These are phyloP conservation scores for Scytalidium lignicola DNA, from an alignment of 2,329 filamentous ascomycete genomes.

Conservation along the genomic window DNA sequence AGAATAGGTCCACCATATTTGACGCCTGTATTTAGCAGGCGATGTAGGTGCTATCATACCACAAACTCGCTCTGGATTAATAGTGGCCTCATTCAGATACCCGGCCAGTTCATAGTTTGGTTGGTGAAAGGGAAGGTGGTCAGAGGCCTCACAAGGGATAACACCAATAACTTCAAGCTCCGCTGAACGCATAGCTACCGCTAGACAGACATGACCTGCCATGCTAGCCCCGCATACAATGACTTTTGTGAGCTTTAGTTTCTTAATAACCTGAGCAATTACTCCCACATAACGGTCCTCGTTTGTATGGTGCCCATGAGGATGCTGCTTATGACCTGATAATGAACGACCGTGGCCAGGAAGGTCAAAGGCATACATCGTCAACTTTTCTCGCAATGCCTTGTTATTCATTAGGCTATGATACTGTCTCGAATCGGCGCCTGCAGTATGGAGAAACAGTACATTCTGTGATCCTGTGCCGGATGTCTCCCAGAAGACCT, in stretches of 20 bases:
- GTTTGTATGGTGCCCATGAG: conserved; percentile 39
- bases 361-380: conserved; percentile 45
- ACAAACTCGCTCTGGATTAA: conserved; percentile 44
- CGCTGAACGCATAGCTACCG: conserved; percentile 39
- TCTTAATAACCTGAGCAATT: conserved; percentile 39
- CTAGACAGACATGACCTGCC: conserved; percentile 43
- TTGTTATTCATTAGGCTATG: conserved; percentile 46
- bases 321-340: conserved; percentile 33
- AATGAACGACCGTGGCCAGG: conserved; percentile 44
- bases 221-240: conserved; percentile 46
- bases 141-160: conserved; percentile 28
- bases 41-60: conserved; percentile 43
- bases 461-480: conserved; percentile 42
- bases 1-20: conserved; percentile 45
- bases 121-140: conserved; percentile 28
- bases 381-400: conserved; percentile 39
- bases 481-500: conserved; percentile 43
- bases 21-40: conserved; percentile 35
- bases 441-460: conserved; percentile 39
- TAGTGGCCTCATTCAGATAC: conserved; percentile 41
- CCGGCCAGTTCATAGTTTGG: conserved; percentile 40
- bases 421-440: conserved; percentile 42
- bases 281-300: conserved; percentile 41
- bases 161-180: conserved; percentile 41
- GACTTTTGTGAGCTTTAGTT: conserved; percentile 36